Evolutionary conservation across 345 rosid species (phyloP).

Genomic region (Eucalyptus guilfoylei): DNA sequence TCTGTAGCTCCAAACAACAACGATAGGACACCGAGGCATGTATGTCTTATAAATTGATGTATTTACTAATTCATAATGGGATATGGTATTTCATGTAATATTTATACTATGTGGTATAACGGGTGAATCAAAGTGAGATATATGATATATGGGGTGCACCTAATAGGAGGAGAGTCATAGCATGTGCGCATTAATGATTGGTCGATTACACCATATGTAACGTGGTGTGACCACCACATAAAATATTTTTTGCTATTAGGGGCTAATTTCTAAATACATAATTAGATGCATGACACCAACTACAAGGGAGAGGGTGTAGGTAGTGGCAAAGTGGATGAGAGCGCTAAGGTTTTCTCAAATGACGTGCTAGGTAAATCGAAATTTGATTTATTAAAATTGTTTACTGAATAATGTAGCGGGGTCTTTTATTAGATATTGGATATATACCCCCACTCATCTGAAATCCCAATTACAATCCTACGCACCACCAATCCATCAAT

Average conservation of each 20-base stretch:
- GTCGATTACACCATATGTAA: neutral
- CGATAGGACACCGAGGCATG: neutral
- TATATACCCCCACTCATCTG: neutral
- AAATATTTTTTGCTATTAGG: neutral
- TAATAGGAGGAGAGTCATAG: neutral
- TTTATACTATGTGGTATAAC: neutral
- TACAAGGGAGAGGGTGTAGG: neutral
- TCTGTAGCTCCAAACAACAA: neutral
- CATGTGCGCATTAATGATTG: accelerated
- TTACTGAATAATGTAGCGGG: neutral
- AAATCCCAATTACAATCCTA: neutral
- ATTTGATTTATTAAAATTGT: neutral
- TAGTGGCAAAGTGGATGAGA: neutral
- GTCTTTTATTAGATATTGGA: neutral
- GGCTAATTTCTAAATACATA: neutral
- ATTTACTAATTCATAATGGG: neutral
- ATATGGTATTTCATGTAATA: neutral
- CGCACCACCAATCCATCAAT: neutral
- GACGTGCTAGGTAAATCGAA: neutral
- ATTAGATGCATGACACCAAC: neutral
- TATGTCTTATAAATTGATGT: neutral
- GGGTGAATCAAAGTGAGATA: neutral
- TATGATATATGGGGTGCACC: neutral
- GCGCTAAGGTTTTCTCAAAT: neutral
- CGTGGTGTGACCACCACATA: neutral